A percentile compares a stretch with the other conserved stretches of the same genome.
phyloP scores from a whole-genome alignment of 2,329 filamentous ascomycete genomes.

The Monilinia vaccinii-corymbosi region DNA sequence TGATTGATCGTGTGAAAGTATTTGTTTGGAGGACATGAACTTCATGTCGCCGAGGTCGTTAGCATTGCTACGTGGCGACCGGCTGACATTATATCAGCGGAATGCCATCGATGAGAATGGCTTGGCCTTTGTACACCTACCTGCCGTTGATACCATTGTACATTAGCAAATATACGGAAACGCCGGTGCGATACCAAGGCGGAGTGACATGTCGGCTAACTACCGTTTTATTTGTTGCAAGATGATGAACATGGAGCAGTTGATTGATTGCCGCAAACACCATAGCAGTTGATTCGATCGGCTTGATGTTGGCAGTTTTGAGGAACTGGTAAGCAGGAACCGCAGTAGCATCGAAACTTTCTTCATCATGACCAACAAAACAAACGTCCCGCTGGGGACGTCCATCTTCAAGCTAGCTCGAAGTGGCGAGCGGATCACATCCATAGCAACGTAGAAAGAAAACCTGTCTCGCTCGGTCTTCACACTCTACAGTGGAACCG shows the following conservation, averaged over 20 bases:
- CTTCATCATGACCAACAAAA: neutral
- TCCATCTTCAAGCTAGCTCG: too few species aligned
- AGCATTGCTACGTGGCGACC: too few species aligned
- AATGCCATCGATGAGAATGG: neutral
- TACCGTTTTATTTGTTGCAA: neutral
- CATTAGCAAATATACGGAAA: neutral
- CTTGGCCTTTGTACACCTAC: neutral
- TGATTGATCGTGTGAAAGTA: slow-evolving; percentile 14
- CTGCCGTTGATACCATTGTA: neutral
- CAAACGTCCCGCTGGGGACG: neutral
- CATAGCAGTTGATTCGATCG: neutral
- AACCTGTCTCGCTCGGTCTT: neutral
- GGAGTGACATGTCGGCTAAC: neutral
- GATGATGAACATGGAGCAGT: too few species aligned
- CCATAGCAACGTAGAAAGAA: neutral
- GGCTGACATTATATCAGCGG: neutral
- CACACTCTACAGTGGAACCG: neutral
- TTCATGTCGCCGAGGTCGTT: neutral
- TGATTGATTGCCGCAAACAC: neutral
- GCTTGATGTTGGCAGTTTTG: neutral
- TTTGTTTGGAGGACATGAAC: neutral
- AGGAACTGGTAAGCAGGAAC: neutral
- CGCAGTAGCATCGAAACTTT: neutral
- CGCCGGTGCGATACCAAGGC: neutral
- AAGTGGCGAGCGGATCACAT: neutral